Base-by-base conservation (phyloP, 208 protist species). In the Naegleria gruberi region DNA sequence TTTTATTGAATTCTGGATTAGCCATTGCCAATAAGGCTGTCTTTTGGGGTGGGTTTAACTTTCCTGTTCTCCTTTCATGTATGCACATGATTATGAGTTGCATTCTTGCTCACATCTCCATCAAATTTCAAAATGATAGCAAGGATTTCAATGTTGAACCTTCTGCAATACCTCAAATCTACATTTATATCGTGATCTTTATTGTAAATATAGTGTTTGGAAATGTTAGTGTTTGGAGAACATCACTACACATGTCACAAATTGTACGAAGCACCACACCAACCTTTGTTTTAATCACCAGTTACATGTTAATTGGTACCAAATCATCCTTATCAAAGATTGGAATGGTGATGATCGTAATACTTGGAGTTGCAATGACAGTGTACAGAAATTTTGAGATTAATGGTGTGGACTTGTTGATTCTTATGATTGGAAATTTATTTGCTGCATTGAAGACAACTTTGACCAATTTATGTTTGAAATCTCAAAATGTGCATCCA, bases 361-460 rank as follows among this genome's bases (percentile, higher is more conserved):
- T 86, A 12, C 10, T 46, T 26, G 82, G 82, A 12, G 82, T 86
- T 42, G 15, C 15, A 23, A 15, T 86, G 42, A 86, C 82, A 5
- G 82, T 46, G 30, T 42, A 37, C 10, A 10, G 41, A 8, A 37
- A 86, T 47, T 30, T 86, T 23, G 82, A 86, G 30, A 42, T 86
- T 6, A 47, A 8, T 12, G 15, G 43, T 47, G 15, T 44, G 19
- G 15, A 23, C 17, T 15, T 86, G 2, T 30, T 46, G 43, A 15
- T 86, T 6, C 42, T 86, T 26, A 37, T 86, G 15, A 86, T 86
- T 47, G 82, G 82, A 42, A 86, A 86, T n/a, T 47, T 86, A 26
- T 86, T 86, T 4, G 82, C 82, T 47, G 82, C 42, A 47, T 46
- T 86, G 42, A 86, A 86, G 42, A 37, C 34, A 5, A 37, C 34